phyloP scores from a whole-genome alignment of 1,284 basidiomycete species.

The Athelia psychrophila region DNA sequence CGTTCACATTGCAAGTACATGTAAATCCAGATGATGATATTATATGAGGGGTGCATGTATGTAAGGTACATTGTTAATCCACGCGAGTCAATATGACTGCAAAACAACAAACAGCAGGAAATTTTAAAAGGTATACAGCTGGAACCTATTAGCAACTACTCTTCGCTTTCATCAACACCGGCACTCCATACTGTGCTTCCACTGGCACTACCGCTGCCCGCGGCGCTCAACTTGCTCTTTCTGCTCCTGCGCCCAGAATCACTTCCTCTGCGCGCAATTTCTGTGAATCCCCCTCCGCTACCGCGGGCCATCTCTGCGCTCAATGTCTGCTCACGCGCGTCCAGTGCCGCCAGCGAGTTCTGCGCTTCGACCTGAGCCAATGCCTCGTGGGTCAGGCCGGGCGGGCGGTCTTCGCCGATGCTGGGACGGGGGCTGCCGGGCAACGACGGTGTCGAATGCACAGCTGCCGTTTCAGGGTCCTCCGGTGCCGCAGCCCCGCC shows the following conservation, averaged over 20 bases:
- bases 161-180: constrained; percentile 62
- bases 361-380: constrained; percentile 75
- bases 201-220: constrained; percentile 53
- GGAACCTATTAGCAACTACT: constrained; percentile 11
- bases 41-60: too few species aligned
- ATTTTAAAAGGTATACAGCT: background rate
- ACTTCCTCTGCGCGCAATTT: constrained; percentile 50
- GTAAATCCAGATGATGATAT: too few species aligned
- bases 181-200: constrained; percentile 84
- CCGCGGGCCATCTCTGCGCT: constrained; percentile 77
- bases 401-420: constrained; percentile 31
- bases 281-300: constrained; percentile 70
- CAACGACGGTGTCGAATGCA: constrained; percentile 39
- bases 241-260: constrained; percentile 52
- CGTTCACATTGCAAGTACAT: too few species aligned
- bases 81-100: too few species aligned
- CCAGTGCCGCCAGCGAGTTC: constrained; percentile 66
- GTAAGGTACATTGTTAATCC: too few species aligned
- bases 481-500: constrained; percentile 39
- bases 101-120: background rate
- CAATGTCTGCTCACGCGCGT: constrained; percentile 69
- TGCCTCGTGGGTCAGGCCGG: constrained; percentile 68
- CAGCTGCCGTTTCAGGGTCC: constrained; percentile 46
- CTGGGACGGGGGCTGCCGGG: constrained; percentile 31
- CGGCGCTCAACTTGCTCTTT: constrained; percentile 48